phyloP scores from a whole-genome alignment of 2,329 filamentous ascomycete species.

The Alternaria arbusti region DNA sequence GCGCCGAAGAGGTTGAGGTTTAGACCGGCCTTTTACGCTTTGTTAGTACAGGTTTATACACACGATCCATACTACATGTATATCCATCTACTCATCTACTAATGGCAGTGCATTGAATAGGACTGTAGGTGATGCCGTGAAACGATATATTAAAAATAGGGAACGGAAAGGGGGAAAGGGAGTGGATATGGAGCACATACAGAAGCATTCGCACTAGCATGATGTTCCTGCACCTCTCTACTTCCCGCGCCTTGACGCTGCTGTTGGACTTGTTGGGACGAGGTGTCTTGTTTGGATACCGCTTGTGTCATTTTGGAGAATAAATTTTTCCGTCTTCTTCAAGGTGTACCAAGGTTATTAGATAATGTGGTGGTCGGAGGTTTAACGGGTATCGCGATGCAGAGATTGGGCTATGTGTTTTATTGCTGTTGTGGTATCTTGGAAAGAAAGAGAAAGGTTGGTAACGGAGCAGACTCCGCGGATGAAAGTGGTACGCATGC shows the following conservation, averaged over 20 bases:
- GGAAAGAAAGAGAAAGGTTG: neutral
- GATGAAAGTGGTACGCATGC: neutral
- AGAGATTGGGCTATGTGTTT: neutral
- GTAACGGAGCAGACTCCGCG: neutral
- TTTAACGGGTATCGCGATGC: neutral
- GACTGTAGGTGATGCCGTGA: too few species aligned
- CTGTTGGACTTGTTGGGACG: conserved; percentile 29
- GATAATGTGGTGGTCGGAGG: too few species aligned
- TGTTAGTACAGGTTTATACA: too few species aligned
- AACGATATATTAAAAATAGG: too few species aligned
- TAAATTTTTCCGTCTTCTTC: neutral
- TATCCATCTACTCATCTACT: too few species aligned
- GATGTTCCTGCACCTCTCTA: conserved; percentile 38
- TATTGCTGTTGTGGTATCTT: neutral
- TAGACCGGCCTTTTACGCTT: conserved; percentile 26
- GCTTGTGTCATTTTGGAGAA: conserved; percentile 26
- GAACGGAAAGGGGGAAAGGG: too few species aligned
- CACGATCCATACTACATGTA: too few species aligned
- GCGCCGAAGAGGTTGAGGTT: conserved; percentile 48
- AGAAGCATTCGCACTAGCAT: conserved; percentile 40
- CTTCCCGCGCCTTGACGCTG: conserved; percentile 27
- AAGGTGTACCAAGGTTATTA: too few species aligned
- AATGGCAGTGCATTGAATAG: too few species aligned
- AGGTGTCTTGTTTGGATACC: conserved; percentile 23
- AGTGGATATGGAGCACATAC: conserved; percentile 18